These are phyloP conservation scores for Dichotomopilus funicola DNA, from an alignment of 2,329 filamentous ascomycete genomes.

Conservation along the genomic window DNA sequence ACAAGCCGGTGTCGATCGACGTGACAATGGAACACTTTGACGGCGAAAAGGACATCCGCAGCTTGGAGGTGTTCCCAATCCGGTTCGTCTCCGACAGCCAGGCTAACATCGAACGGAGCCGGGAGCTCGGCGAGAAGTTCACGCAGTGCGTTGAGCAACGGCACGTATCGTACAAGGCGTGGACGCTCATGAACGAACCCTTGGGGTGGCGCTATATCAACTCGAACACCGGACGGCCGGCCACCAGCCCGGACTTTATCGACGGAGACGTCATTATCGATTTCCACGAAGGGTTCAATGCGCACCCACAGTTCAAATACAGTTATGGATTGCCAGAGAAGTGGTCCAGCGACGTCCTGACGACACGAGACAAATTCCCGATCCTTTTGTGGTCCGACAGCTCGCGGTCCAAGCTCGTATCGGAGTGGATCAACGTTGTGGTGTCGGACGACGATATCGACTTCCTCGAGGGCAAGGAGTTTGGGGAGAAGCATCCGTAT, in stretches of 20 bases:
- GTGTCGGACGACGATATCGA: slow-evolving; percentile 1
- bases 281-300: background rate
- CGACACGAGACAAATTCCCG: background rate
- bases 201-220: background rate
- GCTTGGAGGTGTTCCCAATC: background rate
- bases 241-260: background rate
- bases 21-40: slow-evolving; percentile 1
- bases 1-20: background rate
- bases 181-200: background rate
- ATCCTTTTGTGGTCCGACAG: background rate
- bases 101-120: background rate
- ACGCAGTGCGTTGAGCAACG: background rate
- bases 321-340: background rate
- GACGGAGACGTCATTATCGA: slow-evolving; percentile 5
- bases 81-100: background rate
- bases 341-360: background rate
- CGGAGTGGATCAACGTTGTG: background rate
- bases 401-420: background rate
- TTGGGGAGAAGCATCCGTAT: background rate
- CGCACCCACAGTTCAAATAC: slow-evolving; percentile 1
- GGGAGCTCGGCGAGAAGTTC: background rate
- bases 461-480: background rate
- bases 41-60: background rate
- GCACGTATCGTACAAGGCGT: background rate
- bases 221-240: background rate